phyloP scores from a whole-genome alignment of 164 flowering plant genomes.

The Euptelea pleiosperma region DNA sequence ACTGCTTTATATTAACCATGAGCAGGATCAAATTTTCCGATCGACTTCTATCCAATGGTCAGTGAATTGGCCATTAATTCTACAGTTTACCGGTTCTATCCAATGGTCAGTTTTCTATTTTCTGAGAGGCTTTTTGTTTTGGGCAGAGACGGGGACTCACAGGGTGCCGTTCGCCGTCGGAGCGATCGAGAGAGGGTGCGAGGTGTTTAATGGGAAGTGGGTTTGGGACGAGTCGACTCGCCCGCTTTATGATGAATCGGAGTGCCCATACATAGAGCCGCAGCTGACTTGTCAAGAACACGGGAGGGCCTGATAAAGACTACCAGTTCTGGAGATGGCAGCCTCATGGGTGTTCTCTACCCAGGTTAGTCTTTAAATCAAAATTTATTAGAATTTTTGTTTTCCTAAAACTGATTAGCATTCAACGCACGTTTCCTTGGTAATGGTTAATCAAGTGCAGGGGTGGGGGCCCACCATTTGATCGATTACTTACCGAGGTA shows the following conservation, averaged over 20 bases:
- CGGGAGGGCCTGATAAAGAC: conserved; percentile 72
- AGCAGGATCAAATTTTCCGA: background rate
- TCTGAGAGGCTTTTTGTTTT: background rate
- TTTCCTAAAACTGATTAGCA: too few relatives aligned
- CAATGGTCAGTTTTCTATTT: background rate
- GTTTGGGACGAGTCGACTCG: conserved; percentile 54
- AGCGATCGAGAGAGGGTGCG: conserved; percentile 44
- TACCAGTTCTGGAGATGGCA: conserved; percentile 90
- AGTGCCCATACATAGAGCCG: conserved; percentile 91
- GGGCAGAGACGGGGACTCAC: conserved; percentile 32
- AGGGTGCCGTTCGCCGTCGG: conserved; percentile 55
- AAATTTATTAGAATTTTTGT: too few relatives aligned
- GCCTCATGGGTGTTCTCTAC: conserved; percentile 71
- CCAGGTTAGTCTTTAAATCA: conserved; percentile 45
- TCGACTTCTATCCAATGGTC: background rate
- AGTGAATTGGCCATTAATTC: too few relatives aligned
- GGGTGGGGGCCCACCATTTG: too few relatives aligned
- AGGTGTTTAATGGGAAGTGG: conserved; percentile 74
- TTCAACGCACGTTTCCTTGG: too few relatives aligned
- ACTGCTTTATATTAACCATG: background rate
- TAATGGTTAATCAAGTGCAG: too few relatives aligned
- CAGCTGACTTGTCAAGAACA: conserved; percentile 83
- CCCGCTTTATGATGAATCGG: conserved; percentile 66
- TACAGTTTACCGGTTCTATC: too few relatives aligned
- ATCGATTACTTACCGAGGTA: too few relatives aligned